Conservation (phyloP, 202 grass and related monocot species). For the Eragrostis tef region DNA sequence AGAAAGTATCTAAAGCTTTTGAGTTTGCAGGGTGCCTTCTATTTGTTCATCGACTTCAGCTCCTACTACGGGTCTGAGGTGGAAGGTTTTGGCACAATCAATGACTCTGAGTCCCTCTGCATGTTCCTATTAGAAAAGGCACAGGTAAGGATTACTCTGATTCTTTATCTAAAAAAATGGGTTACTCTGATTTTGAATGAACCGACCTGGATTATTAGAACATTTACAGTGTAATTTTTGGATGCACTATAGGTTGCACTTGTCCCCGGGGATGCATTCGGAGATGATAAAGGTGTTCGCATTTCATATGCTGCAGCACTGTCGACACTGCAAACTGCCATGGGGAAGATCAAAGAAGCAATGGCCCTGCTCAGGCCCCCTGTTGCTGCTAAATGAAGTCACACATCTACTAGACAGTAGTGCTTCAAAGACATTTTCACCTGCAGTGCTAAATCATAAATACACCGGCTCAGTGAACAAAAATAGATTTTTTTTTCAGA, state of each 20-base stretch:
- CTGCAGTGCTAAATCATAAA: background rate
- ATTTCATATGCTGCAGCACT: constrained; percentile 86
- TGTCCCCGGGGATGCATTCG: constrained; percentile 88
- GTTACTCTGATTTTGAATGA: constrained; percentile 23
- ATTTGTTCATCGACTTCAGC: constrained; percentile 92
- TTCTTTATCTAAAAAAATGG: too few relatives aligned
- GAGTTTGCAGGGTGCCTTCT: constrained; percentile 85
- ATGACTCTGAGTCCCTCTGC: constrained; percentile 78
- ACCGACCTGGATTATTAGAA: background rate
- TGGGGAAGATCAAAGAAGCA: constrained; percentile 78
- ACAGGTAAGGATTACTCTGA: constrained; percentile 51
- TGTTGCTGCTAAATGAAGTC: constrained; percentile 55
- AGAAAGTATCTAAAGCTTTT: constrained; percentile 33
- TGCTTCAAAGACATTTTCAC: constrained; percentile 11
- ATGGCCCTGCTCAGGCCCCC: constrained; percentile 63
- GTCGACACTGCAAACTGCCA: constrained; percentile 71
- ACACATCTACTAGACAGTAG: background rate
- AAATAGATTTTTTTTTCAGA: constrained; percentile 3
- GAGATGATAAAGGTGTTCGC: constrained; percentile 79
- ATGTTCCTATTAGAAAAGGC: constrained; percentile 84
- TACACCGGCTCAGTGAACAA: background rate
- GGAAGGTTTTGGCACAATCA: constrained; percentile 76
- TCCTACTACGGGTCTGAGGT: constrained; percentile 80
- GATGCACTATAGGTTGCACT: constrained; percentile 67
- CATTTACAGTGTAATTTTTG: constrained; percentile 19